Percentiles rank a stretch among this genome's conserved stretches.
Conservation (phyloP, 164 flowering plant species). For the Santalum album region DNA sequence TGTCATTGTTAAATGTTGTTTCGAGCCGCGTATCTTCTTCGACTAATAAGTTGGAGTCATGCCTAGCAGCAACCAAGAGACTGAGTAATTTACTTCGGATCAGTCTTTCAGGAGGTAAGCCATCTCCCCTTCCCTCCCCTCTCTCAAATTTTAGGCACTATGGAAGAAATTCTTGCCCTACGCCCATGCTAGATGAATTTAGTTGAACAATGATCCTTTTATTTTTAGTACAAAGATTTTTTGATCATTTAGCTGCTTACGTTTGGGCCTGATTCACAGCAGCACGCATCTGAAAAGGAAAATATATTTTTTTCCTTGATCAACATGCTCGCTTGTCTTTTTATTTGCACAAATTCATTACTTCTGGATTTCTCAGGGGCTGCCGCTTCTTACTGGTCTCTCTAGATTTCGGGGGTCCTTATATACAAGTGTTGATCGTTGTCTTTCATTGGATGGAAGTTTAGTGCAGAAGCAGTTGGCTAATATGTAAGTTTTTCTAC, state of each 20-base stretch:
- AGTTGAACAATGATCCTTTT: no score
- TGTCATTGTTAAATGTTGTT: no score
- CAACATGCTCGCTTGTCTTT: no score
- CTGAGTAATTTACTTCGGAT: conserved; percentile 18
- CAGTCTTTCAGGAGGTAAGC: conserved; percentile 34
- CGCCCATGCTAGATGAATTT: no score
- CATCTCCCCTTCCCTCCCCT: conserved; percentile 1
- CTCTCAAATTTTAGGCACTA: no score
- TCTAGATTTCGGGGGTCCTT: conserved; percentile 39
- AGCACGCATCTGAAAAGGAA: no score
- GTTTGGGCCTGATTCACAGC: no score
- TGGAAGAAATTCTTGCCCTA: no score
- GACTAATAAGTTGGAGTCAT: not conserved
- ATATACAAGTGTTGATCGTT: conserved; percentile 37
- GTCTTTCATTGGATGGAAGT: conserved; percentile 57
- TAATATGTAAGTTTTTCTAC: conserved; percentile 36
- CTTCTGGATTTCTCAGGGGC: conserved; percentile 30
- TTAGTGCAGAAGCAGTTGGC: conserved; percentile 59
- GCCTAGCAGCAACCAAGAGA: conserved; percentile 38
- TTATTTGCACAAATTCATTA: not conserved
- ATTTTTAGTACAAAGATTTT: no score
- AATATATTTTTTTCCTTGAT: not conserved
- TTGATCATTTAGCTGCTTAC: no score
- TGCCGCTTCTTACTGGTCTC: conserved; percentile 32
- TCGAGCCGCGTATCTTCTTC: no score